Conservation (phyloP, 257 asterid genomes). For the Misopates orontium region DNA sequence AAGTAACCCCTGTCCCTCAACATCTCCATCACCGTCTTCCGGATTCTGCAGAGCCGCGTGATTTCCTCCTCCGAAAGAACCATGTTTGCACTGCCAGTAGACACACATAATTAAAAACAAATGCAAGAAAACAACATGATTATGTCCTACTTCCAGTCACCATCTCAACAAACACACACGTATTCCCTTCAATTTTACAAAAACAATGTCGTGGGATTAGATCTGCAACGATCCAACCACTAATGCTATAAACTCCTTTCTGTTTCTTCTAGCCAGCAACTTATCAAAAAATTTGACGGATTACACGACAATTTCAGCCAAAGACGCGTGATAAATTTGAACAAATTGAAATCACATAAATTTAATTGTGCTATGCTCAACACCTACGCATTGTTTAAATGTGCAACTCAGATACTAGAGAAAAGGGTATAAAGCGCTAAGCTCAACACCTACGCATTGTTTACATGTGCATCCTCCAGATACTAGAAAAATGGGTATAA, state of each 20-base stretch:
- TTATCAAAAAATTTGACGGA: background rate
- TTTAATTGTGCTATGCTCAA: too few relatives aligned
- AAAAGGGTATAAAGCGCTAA: too few relatives aligned
- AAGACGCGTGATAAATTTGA: too few relatives aligned
- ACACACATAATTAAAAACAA: background rate
- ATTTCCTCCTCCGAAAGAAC: conserved; percentile 45
- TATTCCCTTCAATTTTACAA: too few relatives aligned
- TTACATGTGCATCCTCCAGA: too few relatives aligned
- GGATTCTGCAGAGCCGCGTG: conserved; percentile 38
- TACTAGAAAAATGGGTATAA: too few relatives aligned
- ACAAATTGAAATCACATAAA: too few relatives aligned
- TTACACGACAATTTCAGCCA: too few relatives aligned
- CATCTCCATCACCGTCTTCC: conserved; percentile 51
- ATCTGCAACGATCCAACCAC: background rate
- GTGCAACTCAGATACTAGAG: too few relatives aligned
- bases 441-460: too few relatives aligned
- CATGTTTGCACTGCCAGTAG: conserved; percentile 36
- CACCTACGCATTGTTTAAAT: too few relatives aligned
- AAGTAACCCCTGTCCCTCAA: conserved; percentile 47
- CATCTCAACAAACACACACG: background rate
- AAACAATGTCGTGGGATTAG: background rate
- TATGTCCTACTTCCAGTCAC: conserved; percentile 9
- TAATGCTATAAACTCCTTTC: background rate
- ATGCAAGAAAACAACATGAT: conserved; percentile 9
- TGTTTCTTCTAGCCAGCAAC: background rate